Conservation (phyloP, 1,284 basidiomycete species). For the Taiwanofungus camphoratus region DNA sequence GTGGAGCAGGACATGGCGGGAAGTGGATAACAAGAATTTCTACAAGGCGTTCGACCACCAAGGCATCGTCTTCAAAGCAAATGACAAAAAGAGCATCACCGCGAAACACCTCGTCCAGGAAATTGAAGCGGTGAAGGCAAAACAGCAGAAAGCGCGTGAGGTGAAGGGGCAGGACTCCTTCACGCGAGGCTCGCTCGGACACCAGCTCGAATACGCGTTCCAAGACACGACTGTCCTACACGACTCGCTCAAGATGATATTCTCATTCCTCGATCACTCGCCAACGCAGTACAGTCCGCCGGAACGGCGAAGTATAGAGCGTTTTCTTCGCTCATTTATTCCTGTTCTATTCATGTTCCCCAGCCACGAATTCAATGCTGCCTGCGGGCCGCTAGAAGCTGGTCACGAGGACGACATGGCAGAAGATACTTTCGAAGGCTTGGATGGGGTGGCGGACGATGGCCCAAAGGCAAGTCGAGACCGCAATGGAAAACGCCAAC, state of each 20-base stretch:
- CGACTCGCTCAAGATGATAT: slow-evolving; percentile 86
- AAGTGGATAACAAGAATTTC: slow-evolving; percentile 95
- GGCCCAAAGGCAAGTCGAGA: slow-evolving; percentile 13
- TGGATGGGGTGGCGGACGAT: slow-evolving; percentile 27
- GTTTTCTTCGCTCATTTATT: slow-evolving; percentile 82
- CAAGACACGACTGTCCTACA: slow-evolving; percentile 78
- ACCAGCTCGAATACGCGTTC: slow-evolving; percentile 81
- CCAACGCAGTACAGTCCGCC: slow-evolving; percentile 66
- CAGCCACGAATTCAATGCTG: slow-evolving; percentile 72
- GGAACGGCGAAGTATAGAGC: slow-evolving; percentile 83
- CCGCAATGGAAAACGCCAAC: slow-evolving; percentile 39
- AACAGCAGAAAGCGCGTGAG: slow-evolving; percentile 54
- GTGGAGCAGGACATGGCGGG: slow-evolving; percentile 97
- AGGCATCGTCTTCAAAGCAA: slow-evolving; percentile 89
- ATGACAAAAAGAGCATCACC: slow-evolving; percentile 95
- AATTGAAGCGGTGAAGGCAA: slow-evolving; percentile 75
- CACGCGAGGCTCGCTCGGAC: slow-evolving; percentile 39
- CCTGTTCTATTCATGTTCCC: slow-evolving; percentile 79
- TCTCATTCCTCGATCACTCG: slow-evolving; percentile 86
- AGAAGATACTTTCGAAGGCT: slow-evolving; percentile 37
- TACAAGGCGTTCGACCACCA: slow-evolving; percentile 97
- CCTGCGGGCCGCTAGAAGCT: slow-evolving; percentile 55
- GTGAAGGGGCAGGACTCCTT: slow-evolving; percentile 29
- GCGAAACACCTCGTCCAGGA: slow-evolving; percentile 86
- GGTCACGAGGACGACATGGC: slow-evolving; percentile 28